Evolutionary conservation across 2,329 filamentous ascomycete species (phyloP), one percentile per base, ranked within the genome.

Genomic region (Penicillium sp.): DNA sequence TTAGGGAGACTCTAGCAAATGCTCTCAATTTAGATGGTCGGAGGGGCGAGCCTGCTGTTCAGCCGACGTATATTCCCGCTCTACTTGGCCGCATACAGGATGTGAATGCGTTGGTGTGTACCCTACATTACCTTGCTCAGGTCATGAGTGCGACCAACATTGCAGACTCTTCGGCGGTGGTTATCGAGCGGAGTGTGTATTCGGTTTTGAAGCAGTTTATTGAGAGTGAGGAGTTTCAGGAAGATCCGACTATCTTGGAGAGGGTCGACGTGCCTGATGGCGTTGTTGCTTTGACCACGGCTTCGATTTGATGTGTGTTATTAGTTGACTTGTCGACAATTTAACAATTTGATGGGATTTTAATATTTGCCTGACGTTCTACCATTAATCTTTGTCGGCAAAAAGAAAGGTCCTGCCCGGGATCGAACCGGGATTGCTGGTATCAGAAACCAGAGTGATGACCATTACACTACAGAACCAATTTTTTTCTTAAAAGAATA

Each of bases 31-130:
- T 60, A 12, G 61, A 63, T 23, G 61, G 61, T 10, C 19, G 23
- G n/a, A 55, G 51, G 25, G 45, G 52, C 1, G 31, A 58, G 21
- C 59, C 59, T 33, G 61, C 61, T 23, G 55, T 63, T 17, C 59
- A 61, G 19, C 61, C 59, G 19, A 61, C 61, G 17, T 61, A 63
- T 41, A 57, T 57, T 33, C 54, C 61, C 47, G 61, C 59, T n/a
- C 47, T 63, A 10, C 49, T 63, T 25, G 38, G 36, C 21, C 45
- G 49, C 35, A 55, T 61, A 10, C 42, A 25, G 13, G 49, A 48
- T 15, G 29, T 45, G 13, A 21, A 15, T 21, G 33, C 57, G 4
- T 36, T 63, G 36, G 25, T 42, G 1, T 50, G 41, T 45, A 43
- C 52, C 12, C 36, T 61, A 15, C 23, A 43, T 10, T 63, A 58